These are phyloP conservation scores for Claviceps spartinae DNA, from an alignment of 2,329 filamentous ascomycete genomes.

Conservation along the genomic window DNA sequence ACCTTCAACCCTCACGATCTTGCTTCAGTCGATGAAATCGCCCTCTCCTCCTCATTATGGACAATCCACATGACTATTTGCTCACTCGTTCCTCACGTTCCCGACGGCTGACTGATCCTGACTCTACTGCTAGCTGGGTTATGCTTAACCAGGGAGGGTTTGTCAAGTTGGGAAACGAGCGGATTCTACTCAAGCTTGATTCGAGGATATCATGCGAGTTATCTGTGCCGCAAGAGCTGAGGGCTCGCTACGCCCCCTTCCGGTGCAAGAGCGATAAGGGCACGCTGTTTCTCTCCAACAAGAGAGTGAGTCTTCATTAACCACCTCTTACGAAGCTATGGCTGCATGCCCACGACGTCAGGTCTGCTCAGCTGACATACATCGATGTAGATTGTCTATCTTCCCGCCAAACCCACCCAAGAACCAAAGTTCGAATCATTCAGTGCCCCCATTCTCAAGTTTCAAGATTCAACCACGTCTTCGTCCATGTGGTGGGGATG, in stretches of 20 bases:
- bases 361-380: neutral
- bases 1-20: neutral
- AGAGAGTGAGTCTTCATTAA: slow-evolving; percentile 46
- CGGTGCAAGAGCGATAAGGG: slow-evolving; percentile 62
- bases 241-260: slow-evolving; percentile 46
- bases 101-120: slow-evolving; percentile 31
- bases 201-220: slow-evolving; percentile 66
- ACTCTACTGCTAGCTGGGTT: slow-evolving; percentile 60
- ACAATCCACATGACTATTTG: slow-evolving; percentile 28
- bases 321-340: too few relatives aligned
- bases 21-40: neutral
- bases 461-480: slow-evolving; percentile 68
- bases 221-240: slow-evolving; percentile 52
- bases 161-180: slow-evolving; percentile 74
- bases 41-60: slow-evolving; percentile 17
- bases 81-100: slow-evolving; percentile 22
- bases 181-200: slow-evolving; percentile 66
- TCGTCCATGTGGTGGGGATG: slow-evolving; percentile 89
- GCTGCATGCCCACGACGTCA: neutral
- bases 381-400: slow-evolving; percentile 62
- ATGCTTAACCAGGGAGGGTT: slow-evolving; percentile 76
- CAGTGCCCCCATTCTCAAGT: slow-evolving; percentile 73
- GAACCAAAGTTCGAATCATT: slow-evolving; percentile 63
- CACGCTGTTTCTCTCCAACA: slow-evolving; percentile 69
- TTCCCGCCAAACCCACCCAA: slow-evolving; percentile 56